phyloP scores from a whole-genome alignment of 129 eudicot species.

The Deinandra increscens region DNA sequence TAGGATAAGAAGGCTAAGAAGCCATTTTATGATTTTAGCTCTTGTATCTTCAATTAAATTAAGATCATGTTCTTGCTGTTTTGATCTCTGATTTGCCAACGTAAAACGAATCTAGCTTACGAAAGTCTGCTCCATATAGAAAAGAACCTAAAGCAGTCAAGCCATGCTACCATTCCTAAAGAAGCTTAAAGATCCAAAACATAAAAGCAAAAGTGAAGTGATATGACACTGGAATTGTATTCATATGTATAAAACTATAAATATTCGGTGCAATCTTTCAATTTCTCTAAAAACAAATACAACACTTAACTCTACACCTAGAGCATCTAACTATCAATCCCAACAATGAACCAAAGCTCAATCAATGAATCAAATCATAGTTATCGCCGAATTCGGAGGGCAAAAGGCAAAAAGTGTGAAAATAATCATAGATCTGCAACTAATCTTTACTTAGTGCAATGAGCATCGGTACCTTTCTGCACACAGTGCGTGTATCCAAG shows the following conservation, averaged over 20 bases:
- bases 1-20: too few species aligned
- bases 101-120: not conserved
- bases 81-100: too few species aligned
- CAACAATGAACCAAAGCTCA: constrained; percentile 9
- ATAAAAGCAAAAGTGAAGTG: too few species aligned
- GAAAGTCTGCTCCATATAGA: not conserved
- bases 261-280: not conserved
- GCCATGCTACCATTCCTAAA: not conserved
- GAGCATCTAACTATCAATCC: constrained; percentile 6
- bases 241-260: constrained; percentile 15
- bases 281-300: constrained; percentile 17
- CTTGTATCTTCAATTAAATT: too few species aligned
- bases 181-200: not conserved
- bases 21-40: too few species aligned
- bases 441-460: constrained; percentile 62
- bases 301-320: not conserved
- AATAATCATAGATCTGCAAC: not conserved
- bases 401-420: not conserved
- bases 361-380: not conserved
- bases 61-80: too few species aligned
- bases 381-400: not conserved
- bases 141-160: not conserved
- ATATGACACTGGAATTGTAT: not conserved
- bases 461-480: constrained; percentile 91
- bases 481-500: constrained; percentile 78